Percentiles rank a stretch among this genome's conserved stretches.
These are phyloP conservation scores for Pistacia vera DNA, from an alignment of 345 rosid species.

Conservation along the genomic window DNA sequence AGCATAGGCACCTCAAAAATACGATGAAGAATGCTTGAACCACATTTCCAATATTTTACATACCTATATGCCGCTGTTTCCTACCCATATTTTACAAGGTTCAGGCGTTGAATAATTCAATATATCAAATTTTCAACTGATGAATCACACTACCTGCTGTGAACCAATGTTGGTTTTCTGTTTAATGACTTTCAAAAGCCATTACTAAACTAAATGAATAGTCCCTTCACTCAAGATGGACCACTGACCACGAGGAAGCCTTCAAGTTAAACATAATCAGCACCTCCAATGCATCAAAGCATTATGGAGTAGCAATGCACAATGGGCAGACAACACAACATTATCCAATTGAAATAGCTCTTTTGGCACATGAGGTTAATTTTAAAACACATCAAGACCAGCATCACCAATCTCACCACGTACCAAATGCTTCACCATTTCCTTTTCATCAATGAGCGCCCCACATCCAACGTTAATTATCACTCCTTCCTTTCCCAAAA, in stretches of 20 bases:
- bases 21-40: too few species aligned
- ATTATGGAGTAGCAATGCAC: slow-evolving; percentile 41
- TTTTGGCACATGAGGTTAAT: slow-evolving; percentile 37
- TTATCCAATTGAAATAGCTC: slow-evolving; percentile 30
- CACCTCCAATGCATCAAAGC: slow-evolving; percentile 24
- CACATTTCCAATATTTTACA: neutral
- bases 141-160: too few species aligned
- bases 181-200: too few species aligned
- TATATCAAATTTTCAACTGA: too few species aligned
- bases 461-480: slow-evolving; percentile 42
- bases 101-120: too few species aligned
- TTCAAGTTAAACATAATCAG: slow-evolving; percentile 31
- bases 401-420: slow-evolving; percentile 40
- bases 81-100: too few species aligned
- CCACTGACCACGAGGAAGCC: slow-evolving; percentile 29
- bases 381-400: slow-evolving; percentile 48
- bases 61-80: too few species aligned
- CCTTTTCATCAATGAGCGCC: slow-evolving; percentile 41
- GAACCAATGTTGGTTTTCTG: too few species aligned
- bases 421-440: slow-evolving; percentile 35
- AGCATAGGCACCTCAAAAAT: too few species aligned
- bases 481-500: slow-evolving; percentile 35
- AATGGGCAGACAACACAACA: slow-evolving; percentile 39
- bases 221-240: neutral
- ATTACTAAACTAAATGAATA: too few species aligned